Conservation (phyloP, 257 asterid species). For the Solanum virginianum region DNA sequence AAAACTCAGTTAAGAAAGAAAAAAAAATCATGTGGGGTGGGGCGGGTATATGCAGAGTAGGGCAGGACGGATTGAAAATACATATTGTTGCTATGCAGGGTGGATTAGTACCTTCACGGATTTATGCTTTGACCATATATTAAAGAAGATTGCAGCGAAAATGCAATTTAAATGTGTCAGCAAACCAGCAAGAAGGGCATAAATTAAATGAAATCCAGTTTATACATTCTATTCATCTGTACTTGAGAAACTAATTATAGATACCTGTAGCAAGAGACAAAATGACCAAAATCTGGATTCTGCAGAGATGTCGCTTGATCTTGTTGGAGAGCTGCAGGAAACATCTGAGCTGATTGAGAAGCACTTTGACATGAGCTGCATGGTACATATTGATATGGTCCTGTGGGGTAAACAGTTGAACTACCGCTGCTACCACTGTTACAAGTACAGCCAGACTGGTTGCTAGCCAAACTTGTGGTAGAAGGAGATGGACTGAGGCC, state of each 20-base stretch:
- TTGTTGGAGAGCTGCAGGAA: constrained; percentile 20
- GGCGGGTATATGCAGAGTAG: no score
- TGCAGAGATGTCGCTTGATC: constrained; percentile 21
- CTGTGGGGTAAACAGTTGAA: constrained; percentile 48
- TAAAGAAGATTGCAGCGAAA: background rate
- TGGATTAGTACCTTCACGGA: no score
- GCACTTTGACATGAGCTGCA: constrained; percentile 29
- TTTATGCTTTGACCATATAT: background rate
- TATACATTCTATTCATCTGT: background rate
- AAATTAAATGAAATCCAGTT: background rate
- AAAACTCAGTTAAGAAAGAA: background rate
- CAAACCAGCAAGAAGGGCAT: background rate
- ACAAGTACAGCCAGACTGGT: constrained; percentile 69
- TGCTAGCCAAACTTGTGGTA: constrained; percentile 66
- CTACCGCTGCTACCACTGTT: constrained; percentile 57
- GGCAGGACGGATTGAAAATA: background rate
- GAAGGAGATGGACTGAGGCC: constrained; percentile 54
- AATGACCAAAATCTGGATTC: constrained; percentile 25
- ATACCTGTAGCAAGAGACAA: constrained; percentile 59
- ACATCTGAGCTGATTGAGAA: constrained; percentile 27
- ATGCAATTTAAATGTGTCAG: background rate
- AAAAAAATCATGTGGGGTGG: background rate
- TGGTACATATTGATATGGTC: constrained; percentile 63
- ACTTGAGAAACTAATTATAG: background rate
- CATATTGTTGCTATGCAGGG: no score